Percentiles rank a stretch among this genome's conserved stretches.
Evolutionary conservation across 305 asterid genomes (phyloP).

Genomic region (Fraxinus greggii): DNA sequence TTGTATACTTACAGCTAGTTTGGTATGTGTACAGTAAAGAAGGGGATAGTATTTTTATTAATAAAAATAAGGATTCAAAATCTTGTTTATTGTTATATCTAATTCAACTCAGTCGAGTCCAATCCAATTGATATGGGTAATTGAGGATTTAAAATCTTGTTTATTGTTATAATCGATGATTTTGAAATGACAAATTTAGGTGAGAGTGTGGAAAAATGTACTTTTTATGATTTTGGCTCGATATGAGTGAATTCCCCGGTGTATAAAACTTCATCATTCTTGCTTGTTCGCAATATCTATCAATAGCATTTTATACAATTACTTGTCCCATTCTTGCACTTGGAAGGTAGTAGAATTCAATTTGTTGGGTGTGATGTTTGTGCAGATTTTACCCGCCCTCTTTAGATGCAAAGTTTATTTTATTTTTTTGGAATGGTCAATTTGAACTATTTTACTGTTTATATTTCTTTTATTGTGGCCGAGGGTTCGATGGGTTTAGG

Average conservation of each 20-base stretch:
- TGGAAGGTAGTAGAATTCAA: conserved; percentile 19
- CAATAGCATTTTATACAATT: conserved; percentile 9
- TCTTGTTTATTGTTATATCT: not conserved
- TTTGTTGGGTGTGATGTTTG: conserved; percentile 11
- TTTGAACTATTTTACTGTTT: too few relatives aligned
- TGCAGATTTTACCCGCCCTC: not conserved
- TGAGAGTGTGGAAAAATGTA: too few relatives aligned
- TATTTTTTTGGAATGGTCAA: too few relatives aligned
- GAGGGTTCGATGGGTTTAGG: too few relatives aligned
- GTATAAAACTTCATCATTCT: not conserved
- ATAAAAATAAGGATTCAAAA: not conserved
- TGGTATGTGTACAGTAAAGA: not conserved
- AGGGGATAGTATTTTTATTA: not conserved
- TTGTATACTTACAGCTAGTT: not conserved
- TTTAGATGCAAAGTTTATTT: too few relatives aligned
- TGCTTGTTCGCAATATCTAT: conserved; percentile 9
- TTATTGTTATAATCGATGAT: too few relatives aligned
- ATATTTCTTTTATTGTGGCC: too few relatives aligned
- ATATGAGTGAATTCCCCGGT: not conserved
- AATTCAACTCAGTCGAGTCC: not conserved
- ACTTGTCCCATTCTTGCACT: conserved; percentile 13
- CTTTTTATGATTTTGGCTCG: not conserved
- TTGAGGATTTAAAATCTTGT: too few relatives aligned
- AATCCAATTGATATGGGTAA: too few relatives aligned
- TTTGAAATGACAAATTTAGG: too few relatives aligned